Percentiles rank a stretch among this genome's conserved stretches.
phyloP scores from a whole-genome alignment of 2,329 filamentous ascomycete genomes.

The Pseudogymnoascus sp. region DNA sequence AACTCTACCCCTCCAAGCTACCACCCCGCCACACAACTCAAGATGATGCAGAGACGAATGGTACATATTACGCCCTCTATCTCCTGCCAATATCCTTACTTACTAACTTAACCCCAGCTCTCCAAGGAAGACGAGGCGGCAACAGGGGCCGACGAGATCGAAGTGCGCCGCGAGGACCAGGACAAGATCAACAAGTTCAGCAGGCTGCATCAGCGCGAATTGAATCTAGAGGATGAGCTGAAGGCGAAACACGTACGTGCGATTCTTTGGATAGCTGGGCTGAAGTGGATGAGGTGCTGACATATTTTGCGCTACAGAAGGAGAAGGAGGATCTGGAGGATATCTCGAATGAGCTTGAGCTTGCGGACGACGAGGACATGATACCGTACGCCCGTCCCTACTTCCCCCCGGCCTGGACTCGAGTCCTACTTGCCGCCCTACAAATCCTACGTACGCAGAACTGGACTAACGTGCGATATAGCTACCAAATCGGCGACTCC shows the following conservation, averaged over 20 bases:
- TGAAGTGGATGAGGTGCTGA: constrained; percentile 13
- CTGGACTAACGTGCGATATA: constrained; percentile 31
- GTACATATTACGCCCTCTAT: constrained; percentile 29
- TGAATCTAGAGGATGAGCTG: constrained; percentile 69
- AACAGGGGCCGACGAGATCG: constrained; percentile 68
- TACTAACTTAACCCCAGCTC: constrained; percentile 49
- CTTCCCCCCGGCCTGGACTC: background rate
- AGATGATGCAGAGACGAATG: constrained; percentile 53
- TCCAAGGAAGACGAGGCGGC: constrained; percentile 84
- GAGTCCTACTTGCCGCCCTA: background rate
- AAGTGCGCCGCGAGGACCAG: constrained; percentile 93
- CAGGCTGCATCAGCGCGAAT: constrained; percentile 80
- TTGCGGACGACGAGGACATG: constrained; percentile 89
- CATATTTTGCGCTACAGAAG: constrained; percentile 54
- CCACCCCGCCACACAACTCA: constrained; percentile 13
- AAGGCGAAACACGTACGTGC: constrained; percentile 66
- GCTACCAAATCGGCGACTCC: constrained; percentile 93
- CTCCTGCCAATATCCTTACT: constrained; percentile 12
- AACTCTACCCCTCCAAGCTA: constrained; percentile 2
- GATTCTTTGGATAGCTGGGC: background rate
- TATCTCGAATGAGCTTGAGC: constrained; percentile 80
- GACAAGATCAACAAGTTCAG: constrained; percentile 99
- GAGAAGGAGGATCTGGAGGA: constrained; percentile 98
- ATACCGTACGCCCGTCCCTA: constrained; percentile 59
- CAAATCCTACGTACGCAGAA: too few relatives aligned